These are phyloP conservation scores for Pseudogymnoascus sp. DNA, from an alignment of 2,329 filamentous ascomycete genomes.

Conservation along the genomic window DNA sequence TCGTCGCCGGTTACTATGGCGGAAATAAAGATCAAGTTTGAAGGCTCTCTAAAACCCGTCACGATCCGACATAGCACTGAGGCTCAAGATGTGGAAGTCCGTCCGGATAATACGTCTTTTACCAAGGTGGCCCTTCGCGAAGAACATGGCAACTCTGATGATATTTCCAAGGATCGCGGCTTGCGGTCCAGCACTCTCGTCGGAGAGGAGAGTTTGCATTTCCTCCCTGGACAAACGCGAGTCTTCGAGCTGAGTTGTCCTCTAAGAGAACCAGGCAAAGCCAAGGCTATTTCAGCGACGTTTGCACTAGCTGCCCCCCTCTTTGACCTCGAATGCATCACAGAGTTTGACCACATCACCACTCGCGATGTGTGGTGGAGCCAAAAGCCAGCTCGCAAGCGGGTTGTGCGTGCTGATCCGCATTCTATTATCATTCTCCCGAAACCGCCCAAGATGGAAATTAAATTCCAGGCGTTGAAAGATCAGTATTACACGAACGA, in stretches of 20 bases:
- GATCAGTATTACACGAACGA: constrained; percentile 84
- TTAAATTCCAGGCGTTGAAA: constrained; percentile 53
- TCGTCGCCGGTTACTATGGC: constrained; percentile 45
- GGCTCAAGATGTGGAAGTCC: constrained; percentile 8
- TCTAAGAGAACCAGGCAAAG: constrained; percentile 74
- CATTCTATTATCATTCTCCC: constrained; percentile 66
- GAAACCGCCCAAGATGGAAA: constrained; percentile 83
- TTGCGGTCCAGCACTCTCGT: constrained; percentile 28
- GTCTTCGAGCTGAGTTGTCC: constrained; percentile 65
- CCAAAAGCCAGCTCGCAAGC: constrained; percentile 35
- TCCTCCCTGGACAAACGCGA: constrained; percentile 58
- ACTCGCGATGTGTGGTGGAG: constrained; percentile 42
- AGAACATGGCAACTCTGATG: background rate
- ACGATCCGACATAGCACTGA: constrained; percentile 32
- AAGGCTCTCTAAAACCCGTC: constrained; percentile 49
- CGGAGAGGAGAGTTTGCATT: constrained; percentile 54
- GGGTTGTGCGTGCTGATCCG: constrained; percentile 40
- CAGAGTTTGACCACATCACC: constrained; percentile 41
- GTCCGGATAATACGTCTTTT: constrained; percentile 15
- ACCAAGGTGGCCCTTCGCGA: constrained; percentile 10
- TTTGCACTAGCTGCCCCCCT: constrained; percentile 54
- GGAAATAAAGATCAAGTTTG: constrained; percentile 46
- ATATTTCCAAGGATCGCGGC: background rate
- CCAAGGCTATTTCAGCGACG: constrained; percentile 54
- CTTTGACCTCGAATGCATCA: constrained; percentile 60